Conservation (phyloP, 352 stramenopile species). For the Phytophthora boehmeriae region DNA sequence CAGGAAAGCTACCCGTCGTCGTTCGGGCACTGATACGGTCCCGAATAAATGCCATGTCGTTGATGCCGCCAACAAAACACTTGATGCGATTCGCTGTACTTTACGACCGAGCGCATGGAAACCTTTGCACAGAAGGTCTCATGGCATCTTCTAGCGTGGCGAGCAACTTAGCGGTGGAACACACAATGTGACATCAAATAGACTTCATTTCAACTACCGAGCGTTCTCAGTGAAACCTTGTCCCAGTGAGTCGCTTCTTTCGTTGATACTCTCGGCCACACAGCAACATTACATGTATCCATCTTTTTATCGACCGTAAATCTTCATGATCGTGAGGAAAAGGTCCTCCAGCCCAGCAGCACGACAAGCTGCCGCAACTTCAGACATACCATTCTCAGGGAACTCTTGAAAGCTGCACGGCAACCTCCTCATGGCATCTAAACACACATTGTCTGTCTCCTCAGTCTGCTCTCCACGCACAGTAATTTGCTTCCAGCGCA, state of each 20-base stretch:
- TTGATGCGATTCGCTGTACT: neutral
- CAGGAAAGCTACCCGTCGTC: neutral
- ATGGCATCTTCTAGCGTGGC: no score
- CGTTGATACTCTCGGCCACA: conserved; percentile 1
- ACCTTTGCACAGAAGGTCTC: neutral
- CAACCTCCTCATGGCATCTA: conserved; percentile 46
- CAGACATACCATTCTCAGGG: conserved; percentile 67
- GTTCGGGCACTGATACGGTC: neutral
- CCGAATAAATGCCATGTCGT: neutral
- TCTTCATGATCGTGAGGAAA: conserved; percentile 86
- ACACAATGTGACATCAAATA: no score
- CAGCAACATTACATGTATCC: neutral
- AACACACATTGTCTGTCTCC: conserved; percentile 4
- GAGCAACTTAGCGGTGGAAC: no score
- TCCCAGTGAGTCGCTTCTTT: conserved; percentile 17
- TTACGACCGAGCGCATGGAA: neutral
- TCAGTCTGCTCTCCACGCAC: conserved; percentile 79
- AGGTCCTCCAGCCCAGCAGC: conserved; percentile 60
- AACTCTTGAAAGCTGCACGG: conserved; percentile 63
- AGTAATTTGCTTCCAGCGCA: conserved; percentile 84
- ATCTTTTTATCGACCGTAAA: conserved; percentile 44
- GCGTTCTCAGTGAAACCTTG: no score
- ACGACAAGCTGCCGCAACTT: conserved; percentile 55
- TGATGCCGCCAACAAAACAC: neutral
- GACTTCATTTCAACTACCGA: no score